Evolutionary conservation across 371 early-diverging fungal genomes (phyloP), one percentile per base, ranked within the genome.

Genomic region (Furculomyces boomerangus): DNA sequence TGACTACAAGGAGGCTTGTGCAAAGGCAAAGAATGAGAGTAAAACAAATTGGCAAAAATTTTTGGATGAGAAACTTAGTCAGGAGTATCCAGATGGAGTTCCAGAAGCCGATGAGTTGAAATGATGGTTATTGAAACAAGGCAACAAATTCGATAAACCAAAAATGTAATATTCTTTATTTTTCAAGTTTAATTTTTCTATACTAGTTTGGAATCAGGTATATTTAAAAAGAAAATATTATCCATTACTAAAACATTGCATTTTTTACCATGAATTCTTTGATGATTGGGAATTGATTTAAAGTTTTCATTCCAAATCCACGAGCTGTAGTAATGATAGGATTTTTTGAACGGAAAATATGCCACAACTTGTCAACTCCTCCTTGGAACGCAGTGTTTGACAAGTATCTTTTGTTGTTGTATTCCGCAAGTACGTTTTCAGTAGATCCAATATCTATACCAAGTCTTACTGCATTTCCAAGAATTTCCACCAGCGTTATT

Each of bases 331-430:
- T 16, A 41, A 53, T 20, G 29, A 40, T 35, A 22, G 28, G 53
- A 20, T 53, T 53, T 16, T 53, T 46, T 16, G 29, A 30, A n/a
- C 32, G 45, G 44, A 88, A 94, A 50, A 90, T 57, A 28, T 77
- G 73, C 57, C 84, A 81, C 29, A 91, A 53, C 54, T 80, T 81
- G 67, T 94, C 92, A 10, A 84, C 78, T 0, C 82, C 77, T 10
- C 84, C 78, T 58, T 90, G 67, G 91, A 91, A 89, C 37, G 79
- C 82, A 45, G 88, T 62, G 58, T 88, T 90, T 2, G 78, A 75
- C 18, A 75, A 55, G 57, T 85, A 93, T 29, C 94, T 77, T 45
- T 81, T 80, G 18, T 75, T 65, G 13, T 85, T 77, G 65, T 94
- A 94, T 2, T 75, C 67, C 39, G 76, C 69, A 39, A 92, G 66